A percentile compares a stretch with the other conserved stretches of the same genome.
phyloP scores from a whole-genome alignment of 2,329 filamentous ascomycete species.

The Ciborinia camelliae region DNA sequence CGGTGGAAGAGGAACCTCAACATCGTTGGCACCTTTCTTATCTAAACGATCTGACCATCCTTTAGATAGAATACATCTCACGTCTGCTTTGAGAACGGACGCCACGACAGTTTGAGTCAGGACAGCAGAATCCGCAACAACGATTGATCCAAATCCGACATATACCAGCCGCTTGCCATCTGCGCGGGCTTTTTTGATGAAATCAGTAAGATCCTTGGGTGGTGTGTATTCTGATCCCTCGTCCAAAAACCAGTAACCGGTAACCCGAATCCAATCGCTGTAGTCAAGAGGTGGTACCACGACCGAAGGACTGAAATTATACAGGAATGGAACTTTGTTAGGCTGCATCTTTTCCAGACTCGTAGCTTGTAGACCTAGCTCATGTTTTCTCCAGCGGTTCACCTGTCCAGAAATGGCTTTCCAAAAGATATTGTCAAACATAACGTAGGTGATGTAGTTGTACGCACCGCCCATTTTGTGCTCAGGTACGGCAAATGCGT shows the following conservation, averaged over 20 bases:
- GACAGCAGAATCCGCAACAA: slow-evolving; percentile 82
- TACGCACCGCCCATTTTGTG: slow-evolving; percentile 93
- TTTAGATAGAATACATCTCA: slow-evolving; percentile 91
- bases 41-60: slow-evolving; percentile 89
- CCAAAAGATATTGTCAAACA: slow-evolving; percentile 98
- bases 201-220: slow-evolving; percentile 69
- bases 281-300: slow-evolving; percentile 94
- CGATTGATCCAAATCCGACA: slow-evolving; percentile 94
- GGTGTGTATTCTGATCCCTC: slow-evolving; percentile 69
- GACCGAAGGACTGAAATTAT: slow-evolving; percentile 93
- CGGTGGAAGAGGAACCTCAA: slow-evolving; percentile 64
- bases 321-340: slow-evolving; percentile 96
- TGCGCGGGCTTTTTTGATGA: slow-evolving; percentile 76
- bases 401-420: slow-evolving; percentile 86
- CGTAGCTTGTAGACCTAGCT: slow-evolving; percentile 75
- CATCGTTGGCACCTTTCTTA: slow-evolving; percentile 51
- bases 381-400: slow-evolving; percentile 85
- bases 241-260: slow-evolving; percentile 96
- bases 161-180: slow-evolving; percentile 94
- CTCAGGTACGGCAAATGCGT: slow-evolving; percentile 90
- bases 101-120: slow-evolving; percentile 92
- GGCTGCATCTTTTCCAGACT: slow-evolving; percentile 87
- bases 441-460: slow-evolving; percentile 91
- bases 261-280: slow-evolving; percentile 95
- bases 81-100: slow-evolving; percentile 84